Base-by-base conservation (phyloP, 2,329 filamentous ascomycete species). In the Diaporthe batatas region DNA sequence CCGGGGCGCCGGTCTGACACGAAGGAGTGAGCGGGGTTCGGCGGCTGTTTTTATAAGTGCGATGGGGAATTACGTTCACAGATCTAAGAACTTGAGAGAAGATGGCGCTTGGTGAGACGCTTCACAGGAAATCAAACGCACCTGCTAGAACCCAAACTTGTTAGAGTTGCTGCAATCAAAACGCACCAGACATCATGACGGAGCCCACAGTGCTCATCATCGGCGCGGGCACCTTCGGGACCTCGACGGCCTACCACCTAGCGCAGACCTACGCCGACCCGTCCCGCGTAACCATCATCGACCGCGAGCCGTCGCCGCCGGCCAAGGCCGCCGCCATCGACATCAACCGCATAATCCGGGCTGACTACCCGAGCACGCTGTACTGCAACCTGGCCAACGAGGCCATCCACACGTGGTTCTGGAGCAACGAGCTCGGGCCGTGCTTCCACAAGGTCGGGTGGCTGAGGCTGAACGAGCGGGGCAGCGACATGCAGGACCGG, bases 341-440 rank as follows among this genome's bases (percentile, higher is more conserved):
- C 25, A 71, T 67, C 58, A 67, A 65, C 39, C 70, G 70, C 36
- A 71, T 71, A 29, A 67, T 71, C 47, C 70, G 70, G 25, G 70
- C 70, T 14, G 70, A 71, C 59, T 71, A 71, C 49, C 49, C 70
- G 34, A 65, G 49, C 49, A 34, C 47, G 39, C 59, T 71, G 58
- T 71, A 71, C 70, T 71, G 70, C 58, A 67, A 65, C 36, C 70
- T 71, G 4, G 70, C 70, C 70, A 71, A 71, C 58, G 70, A 71
- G 39, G 70, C 70, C 59, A 65, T 71, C 18, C 70, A 71, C 59
- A 5, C 70, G 25, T 71, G 70, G 70, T 71, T 71, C 70, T 71
- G 70, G 70, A 67, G 49, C 49, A 64, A 64, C 18, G 70, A 71
- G 49, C 70, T 71, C 11, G 70, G 70, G 25, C 70, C 70, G 4